Conservation (phyloP, 148 eudicot genomes). For the Rhododendron simsii region DNA sequence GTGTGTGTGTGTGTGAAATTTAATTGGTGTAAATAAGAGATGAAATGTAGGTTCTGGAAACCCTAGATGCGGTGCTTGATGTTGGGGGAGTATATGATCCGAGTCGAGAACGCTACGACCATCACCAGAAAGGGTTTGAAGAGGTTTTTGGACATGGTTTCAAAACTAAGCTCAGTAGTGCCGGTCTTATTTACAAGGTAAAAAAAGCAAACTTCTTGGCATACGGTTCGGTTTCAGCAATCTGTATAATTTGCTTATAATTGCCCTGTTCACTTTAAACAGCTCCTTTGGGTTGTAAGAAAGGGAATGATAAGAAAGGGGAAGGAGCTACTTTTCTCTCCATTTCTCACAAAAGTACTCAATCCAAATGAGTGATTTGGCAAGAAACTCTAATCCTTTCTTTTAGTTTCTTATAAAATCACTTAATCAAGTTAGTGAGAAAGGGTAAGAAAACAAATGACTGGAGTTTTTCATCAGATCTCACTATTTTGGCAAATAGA, state of each 20-base stretch:
- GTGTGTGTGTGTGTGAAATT: not conserved
- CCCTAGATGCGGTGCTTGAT: constrained; percentile 84
- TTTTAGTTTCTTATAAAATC: not conserved
- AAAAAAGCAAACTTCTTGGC: not conserved
- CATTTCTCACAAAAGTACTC: too few species aligned
- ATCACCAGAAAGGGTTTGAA: constrained; percentile 88
- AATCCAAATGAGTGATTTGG: not conserved
- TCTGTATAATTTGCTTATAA: not conserved
- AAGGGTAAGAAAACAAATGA: not conserved
- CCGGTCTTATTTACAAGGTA: constrained; percentile 91
- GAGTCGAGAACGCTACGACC: constrained; percentile 66
- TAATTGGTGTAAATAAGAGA: constrained; percentile 4
- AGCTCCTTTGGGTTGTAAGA: not conserved
- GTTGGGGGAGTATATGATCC: constrained; percentile 93
- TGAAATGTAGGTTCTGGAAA: constrained; percentile 59
- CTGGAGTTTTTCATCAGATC: not conserved
- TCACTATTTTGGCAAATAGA: not conserved
- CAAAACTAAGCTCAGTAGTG: constrained; percentile 82
- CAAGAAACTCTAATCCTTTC: not conserved
- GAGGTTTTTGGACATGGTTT: constrained; percentile 92
- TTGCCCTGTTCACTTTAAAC: not conserved
- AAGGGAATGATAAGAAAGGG: not conserved
- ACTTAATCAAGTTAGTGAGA: not conserved
- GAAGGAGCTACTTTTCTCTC: too few species aligned
- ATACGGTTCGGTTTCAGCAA: not conserved